Percentiles rank a stretch among this genome's conserved stretches.
These are phyloP conservation scores for Monosporascus sp. DNA, from an alignment of 2,329 filamentous ascomycete species.

Conservation along the genomic window DNA sequence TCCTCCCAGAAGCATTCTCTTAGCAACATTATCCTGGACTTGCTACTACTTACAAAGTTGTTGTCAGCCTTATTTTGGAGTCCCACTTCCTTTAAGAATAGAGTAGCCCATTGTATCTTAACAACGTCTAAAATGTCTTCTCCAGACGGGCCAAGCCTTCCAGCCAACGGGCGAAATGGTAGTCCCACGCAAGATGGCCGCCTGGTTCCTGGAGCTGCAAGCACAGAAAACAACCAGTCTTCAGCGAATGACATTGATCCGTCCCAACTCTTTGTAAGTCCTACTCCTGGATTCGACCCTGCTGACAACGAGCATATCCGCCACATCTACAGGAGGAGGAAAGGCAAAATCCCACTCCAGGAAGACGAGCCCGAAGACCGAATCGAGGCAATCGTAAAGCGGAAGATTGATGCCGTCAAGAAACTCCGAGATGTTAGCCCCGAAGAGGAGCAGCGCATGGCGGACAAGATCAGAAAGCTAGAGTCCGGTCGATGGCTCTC, in stretches of 20 bases:
- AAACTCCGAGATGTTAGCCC: not conserved
- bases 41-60: no score
- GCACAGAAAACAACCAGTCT: not conserved
- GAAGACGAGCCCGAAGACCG: slow-evolving; percentile 8
- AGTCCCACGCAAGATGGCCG: no score
- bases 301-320: not conserved
- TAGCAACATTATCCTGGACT: no score
- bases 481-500: slow-evolving; percentile 15
- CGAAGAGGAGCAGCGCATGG: slow-evolving; percentile 11
- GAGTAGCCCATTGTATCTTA: no score
- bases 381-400: slow-evolving; percentile 11
- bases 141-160: no score
- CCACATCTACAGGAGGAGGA: not conserved
- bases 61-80: no score
- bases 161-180: no score
- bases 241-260: not conserved
- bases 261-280: not conserved
- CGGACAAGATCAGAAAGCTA: slow-evolving; percentile 3
- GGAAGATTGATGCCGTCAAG: slow-evolving; percentile 9
- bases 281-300: slow-evolving; percentile 9
- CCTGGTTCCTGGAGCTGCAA: no score
- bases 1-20: no score
- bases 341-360: not conserved
- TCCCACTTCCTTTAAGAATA: no score
- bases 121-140: no score